These are phyloP conservation scores for Plasmopara halstedii DNA, from an alignment of 352 stramenopile genomes.

Conservation along the genomic window DNA sequence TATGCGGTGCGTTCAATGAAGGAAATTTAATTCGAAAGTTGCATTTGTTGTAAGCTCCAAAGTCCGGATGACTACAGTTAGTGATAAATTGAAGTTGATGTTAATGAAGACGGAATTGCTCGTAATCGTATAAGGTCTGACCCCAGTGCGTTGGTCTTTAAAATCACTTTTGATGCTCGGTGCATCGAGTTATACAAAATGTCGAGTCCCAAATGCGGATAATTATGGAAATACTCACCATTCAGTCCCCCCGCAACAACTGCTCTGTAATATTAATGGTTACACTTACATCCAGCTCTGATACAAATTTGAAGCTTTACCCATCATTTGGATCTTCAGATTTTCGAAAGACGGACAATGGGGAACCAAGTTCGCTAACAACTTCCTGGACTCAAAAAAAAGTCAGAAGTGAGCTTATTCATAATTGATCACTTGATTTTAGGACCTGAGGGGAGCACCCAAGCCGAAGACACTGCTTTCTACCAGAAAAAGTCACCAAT, in stretches of 20 bases:
- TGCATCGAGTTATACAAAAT: slow-evolving; percentile 71
- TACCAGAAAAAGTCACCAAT: slow-evolving; percentile 39
- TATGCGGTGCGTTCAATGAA: slow-evolving; percentile 29
- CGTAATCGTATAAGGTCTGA: slow-evolving; percentile 5
- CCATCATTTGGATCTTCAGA: slow-evolving; percentile 61
- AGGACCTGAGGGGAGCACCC: slow-evolving; percentile 76
- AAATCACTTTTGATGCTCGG: slow-evolving; percentile 62
- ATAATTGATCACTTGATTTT: not conserved
- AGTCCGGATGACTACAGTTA: slow-evolving; percentile 54
- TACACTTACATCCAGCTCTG: not conserved
- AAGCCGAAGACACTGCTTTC: slow-evolving; percentile 63
- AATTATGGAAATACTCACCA: slow-evolving; percentile 83
- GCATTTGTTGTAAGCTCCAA: slow-evolving; percentile 80
- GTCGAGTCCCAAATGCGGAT: slow-evolving; percentile 71
- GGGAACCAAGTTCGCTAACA: slow-evolving; percentile 65
- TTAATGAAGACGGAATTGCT: not conserved
- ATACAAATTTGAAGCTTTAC: slow-evolving; percentile 17
- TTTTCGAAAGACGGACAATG: slow-evolving; percentile 74
- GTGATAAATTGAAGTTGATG: not conserved
- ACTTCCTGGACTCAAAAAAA: slow-evolving; percentile 37
- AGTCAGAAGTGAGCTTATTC: not conserved
- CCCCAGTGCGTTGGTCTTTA: slow-evolving; percentile 76
- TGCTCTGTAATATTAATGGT: slow-evolving; percentile 16
- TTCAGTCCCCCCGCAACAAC: slow-evolving; percentile 46
- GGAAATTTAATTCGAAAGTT: slow-evolving; percentile 71